These are phyloP conservation scores for Hymenoscyphus repandus DNA, from an alignment of 2,329 filamentous ascomycete species.

Conservation along the genomic window DNA sequence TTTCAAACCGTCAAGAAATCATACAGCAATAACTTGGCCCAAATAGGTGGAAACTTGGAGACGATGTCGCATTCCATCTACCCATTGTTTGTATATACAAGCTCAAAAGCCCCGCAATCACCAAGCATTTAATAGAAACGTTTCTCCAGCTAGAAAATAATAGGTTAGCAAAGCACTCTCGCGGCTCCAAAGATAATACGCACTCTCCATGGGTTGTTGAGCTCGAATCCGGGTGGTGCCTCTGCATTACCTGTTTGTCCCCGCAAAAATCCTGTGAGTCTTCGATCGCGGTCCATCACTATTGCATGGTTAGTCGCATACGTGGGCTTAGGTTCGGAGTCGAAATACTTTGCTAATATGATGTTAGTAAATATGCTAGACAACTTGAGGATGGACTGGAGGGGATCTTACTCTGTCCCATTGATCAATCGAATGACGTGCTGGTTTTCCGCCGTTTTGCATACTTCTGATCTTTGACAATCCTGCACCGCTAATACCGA, in stretches of 20 bases:
- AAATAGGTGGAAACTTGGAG: neutral
- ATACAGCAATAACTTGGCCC: too few species aligned
- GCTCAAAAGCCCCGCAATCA: neutral
- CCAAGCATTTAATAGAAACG: constrained; percentile 9
- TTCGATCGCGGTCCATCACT: constrained; percentile 40
- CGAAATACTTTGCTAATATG: constrained; percentile 32
- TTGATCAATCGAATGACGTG: constrained; percentile 35
- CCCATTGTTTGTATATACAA: constrained; percentile 6
- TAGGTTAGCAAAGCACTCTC: neutral
- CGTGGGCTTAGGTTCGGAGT: neutral
- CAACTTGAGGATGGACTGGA: neutral
- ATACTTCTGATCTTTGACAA: constrained; percentile 34
- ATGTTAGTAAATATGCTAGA: constrained; percentile 20
- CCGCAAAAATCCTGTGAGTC: constrained; percentile 35
- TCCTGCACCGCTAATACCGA: constrained; percentile 35
- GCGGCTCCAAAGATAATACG: constrained; percentile 10
- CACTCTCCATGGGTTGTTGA: constrained; percentile 40
- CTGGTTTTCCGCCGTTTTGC: constrained; percentile 36
- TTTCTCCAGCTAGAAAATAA: constrained; percentile 26
- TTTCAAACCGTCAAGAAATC: too few species aligned
- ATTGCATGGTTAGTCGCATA: constrained; percentile 13
- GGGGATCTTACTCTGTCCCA: constrained; percentile 35
- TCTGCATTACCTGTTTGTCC: constrained; percentile 35
- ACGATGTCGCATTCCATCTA: neutral
- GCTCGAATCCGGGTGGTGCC: constrained; percentile 35